These are phyloP conservation scores for Neurospora tetraspora DNA, from an alignment of 495 filamentous ascomycete species.

Conservation along the genomic window DNA sequence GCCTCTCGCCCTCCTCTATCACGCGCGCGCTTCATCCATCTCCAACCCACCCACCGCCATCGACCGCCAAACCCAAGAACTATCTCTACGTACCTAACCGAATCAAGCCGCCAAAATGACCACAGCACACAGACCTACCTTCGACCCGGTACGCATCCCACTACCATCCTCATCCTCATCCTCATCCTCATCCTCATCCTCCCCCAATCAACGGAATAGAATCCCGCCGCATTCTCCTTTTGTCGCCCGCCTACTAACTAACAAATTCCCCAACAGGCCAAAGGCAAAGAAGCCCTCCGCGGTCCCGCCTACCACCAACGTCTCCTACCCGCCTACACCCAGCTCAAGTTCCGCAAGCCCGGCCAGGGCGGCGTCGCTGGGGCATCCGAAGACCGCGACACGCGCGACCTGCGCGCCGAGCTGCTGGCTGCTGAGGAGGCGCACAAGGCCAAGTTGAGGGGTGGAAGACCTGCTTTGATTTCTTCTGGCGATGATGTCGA, in stretches of 20 bases:
- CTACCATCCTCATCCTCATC: background rate
- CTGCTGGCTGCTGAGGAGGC: slow-evolving; percentile 79
- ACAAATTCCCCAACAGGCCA: slow-evolving; percentile 46
- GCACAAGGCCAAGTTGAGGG: slow-evolving; percentile 76
- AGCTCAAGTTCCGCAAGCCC: slow-evolving; percentile 78
- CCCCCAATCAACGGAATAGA: background rate
- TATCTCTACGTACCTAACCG: background rate
- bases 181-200: background rate
- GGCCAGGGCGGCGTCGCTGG: slow-evolving; percentile 76
- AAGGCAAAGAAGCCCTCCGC: slow-evolving; percentile 88
- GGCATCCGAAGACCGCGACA: slow-evolving; percentile 39
- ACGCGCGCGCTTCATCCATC: background rate
- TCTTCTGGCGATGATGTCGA: slow-evolving; percentile 15
- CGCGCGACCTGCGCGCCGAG: slow-evolving; percentile 82
- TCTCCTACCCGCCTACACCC: slow-evolving; percentile 83
- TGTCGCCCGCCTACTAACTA: background rate
- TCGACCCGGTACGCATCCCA: slow-evolving; percentile 62
- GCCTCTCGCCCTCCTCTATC: background rate
- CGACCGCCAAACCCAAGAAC: background rate
- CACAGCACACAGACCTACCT: slow-evolving; percentile 81
- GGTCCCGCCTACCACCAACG: slow-evolving; percentile 96
- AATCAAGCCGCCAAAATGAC: slow-evolving; percentile 43
- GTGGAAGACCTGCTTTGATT: slow-evolving; percentile 33
- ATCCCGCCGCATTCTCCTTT: background rate
- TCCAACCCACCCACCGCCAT: background rate